phyloP scores from a whole-genome alignment of 805 yeast genomes.

The Jamesozyma lodderae region DNA sequence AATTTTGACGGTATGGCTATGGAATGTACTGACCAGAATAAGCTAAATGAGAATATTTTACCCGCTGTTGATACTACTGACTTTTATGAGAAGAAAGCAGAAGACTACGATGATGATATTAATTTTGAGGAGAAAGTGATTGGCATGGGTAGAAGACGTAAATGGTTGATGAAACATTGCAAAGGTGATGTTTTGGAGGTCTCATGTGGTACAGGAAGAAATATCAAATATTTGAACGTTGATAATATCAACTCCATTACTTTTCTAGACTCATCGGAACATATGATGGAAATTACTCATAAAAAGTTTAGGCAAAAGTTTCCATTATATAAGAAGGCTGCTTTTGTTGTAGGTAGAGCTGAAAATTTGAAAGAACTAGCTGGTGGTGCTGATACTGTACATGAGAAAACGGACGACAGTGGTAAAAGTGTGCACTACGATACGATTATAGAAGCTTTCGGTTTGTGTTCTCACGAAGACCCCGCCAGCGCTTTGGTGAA shows the following conservation, averaged over 20 bases:
- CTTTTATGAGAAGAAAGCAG: slow-evolving; percentile 71
- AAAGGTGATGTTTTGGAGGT: slow-evolving; percentile 90
- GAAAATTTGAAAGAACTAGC: slow-evolving; percentile 66
- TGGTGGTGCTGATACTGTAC: slow-evolving; percentile 16
- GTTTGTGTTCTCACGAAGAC: slow-evolving; percentile 90
- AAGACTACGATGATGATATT: slow-evolving; percentile 70
- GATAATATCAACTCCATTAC: slow-evolving; percentile 62
- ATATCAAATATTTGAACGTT: slow-evolving; percentile 63
- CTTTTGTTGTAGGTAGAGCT: slow-evolving; percentile 84
- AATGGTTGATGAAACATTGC: slow-evolving; percentile 69
- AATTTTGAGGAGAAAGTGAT: slow-evolving; percentile 43
- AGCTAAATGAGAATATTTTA: slow-evolving; percentile 36
- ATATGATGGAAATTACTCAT: slow-evolving; percentile 77
- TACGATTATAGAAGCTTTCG: slow-evolving; percentile 89
- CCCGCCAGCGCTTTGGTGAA: slow-evolving; percentile 75
- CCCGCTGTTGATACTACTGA: slow-evolving; percentile 74
- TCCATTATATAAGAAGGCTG: slow-evolving; percentile 64
- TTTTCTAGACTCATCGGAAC: slow-evolving; percentile 71
- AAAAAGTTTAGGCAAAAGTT: slow-evolving; percentile 59
- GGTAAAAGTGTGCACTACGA: slow-evolving; percentile 56
- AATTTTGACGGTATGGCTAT: slow-evolving; percentile 28
- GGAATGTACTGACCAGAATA: slow-evolving; percentile 27
- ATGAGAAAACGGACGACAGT: slow-evolving; percentile 11
- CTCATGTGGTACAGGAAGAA: slow-evolving; percentile 94
- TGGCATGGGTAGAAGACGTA: slow-evolving; percentile 50